phyloP scores from a whole-genome alignment of 106 monocot genomes.

The Triglochin maritima region DNA sequence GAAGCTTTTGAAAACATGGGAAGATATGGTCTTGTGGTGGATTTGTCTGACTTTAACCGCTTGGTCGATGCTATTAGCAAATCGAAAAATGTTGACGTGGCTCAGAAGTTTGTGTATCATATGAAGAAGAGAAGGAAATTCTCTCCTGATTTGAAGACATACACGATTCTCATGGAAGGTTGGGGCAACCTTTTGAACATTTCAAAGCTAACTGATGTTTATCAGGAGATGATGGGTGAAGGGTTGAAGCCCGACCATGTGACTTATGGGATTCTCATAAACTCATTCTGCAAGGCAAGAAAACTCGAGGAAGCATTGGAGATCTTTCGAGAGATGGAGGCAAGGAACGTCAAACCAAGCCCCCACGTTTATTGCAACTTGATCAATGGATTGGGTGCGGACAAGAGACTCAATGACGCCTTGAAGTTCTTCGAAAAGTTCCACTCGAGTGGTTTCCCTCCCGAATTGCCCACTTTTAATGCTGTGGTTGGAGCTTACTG shows the following conservation, averaged over 20 bases:
- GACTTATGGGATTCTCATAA: slow-evolving; percentile 70
- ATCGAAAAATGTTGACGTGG: slow-evolving; percentile 55
- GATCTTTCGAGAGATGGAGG: slow-evolving; percentile 50
- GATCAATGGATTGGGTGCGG: slow-evolving; percentile 78
- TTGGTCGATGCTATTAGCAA: slow-evolving; percentile 65
- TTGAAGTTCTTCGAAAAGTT: slow-evolving; percentile 52
- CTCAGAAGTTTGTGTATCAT: slow-evolving; percentile 49
- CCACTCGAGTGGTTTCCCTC: slow-evolving; percentile 36
- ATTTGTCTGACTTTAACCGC: slow-evolving; percentile 53
- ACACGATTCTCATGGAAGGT: slow-evolving; percentile 81
- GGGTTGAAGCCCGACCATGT: slow-evolving; percentile 70
- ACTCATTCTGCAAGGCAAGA: slow-evolving; percentile 54
- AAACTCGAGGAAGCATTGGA: slow-evolving; percentile 54
- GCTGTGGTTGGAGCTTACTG: slow-evolving; percentile 82
- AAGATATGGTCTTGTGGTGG: slow-evolving; percentile 35
- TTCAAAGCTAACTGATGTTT: slow-evolving; percentile 35
- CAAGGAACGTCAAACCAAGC: slow-evolving; percentile 40
- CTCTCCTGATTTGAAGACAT: slow-evolving; percentile 65
- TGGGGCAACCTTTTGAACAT: slow-evolving; percentile 52
- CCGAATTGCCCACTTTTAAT: slow-evolving; percentile 72
- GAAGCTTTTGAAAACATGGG: slow-evolving; percentile 65
- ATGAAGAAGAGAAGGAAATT: slow-evolving; percentile 48
- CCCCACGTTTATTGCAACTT: slow-evolving; percentile 77
- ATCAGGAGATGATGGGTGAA: slow-evolving; percentile 47
- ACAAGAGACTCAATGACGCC: slow-evolving; percentile 65